Percentiles rank a stretch among this genome's conserved stretches.
Evolutionary conservation across 805 yeast genomes (phyloP).

Genomic region (Ascoidea rubescens): DNA sequence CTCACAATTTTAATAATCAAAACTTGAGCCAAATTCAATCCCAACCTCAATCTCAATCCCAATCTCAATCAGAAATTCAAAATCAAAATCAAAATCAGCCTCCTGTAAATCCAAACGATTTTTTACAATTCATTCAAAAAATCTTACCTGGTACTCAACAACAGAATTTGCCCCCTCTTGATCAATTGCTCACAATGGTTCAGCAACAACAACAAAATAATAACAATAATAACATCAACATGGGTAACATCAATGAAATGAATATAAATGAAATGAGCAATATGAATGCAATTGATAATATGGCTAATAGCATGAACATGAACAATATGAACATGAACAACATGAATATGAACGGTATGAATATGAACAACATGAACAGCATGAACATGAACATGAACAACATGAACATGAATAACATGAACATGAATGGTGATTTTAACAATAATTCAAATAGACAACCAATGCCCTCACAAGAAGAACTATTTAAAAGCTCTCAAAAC

Average conservation of each 20-base stretch:
- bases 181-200: slow-evolving; percentile 2
- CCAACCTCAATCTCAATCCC: background rate
- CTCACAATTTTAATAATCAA: background rate
- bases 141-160: slow-evolving; percentile 10
- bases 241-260: slow-evolving; percentile 2
- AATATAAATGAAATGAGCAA: background rate
- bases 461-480: slow-evolving; percentile 14
- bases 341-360: slow-evolving; percentile 8
- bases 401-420: too few species aligned
- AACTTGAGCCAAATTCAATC: background rate
- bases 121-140: slow-evolving; percentile 21
- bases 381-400: slow-evolving; percentile 8
- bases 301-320: background rate
- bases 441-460: background rate
- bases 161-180: slow-evolving; percentile 10
- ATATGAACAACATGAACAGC: slow-evolving; percentile 3
- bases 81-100: background rate
- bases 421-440: too few species aligned
- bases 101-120: slow-evolving; percentile 1
- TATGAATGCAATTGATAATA: too few species aligned
- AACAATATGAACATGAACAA: slow-evolving; percentile 1
- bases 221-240: slow-evolving; percentile 3
- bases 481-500: slow-evolving; percentile 12
- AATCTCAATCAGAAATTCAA: slow-evolving; percentile 2
- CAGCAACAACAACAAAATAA: slow-evolving; percentile 1